Conservation (phyloP, 805 yeast genomes). For the Pichia phayaonensis region DNA sequence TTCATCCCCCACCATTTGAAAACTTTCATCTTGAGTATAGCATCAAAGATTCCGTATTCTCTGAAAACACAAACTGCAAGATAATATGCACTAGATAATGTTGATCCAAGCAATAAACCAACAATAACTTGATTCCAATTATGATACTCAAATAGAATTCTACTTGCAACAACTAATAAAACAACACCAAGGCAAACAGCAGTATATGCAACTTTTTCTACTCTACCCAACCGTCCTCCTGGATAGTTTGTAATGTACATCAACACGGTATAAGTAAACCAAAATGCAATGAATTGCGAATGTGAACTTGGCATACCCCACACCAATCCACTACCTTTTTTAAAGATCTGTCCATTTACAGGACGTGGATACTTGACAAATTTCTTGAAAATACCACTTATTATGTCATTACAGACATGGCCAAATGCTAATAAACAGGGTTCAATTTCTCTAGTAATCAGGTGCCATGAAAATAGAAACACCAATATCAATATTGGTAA, state of each 20-base stretch:
- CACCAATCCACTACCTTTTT: conserved; percentile 30
- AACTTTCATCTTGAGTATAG: conserved; percentile 55
- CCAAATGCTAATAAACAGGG: conserved; percentile 80
- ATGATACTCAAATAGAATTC: conserved; percentile 78
- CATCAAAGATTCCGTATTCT: conserved; percentile 58
- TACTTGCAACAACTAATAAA: conserved; percentile 46
- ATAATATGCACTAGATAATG: conserved; percentile 54
- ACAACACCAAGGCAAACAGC: background rate
- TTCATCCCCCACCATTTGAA: conserved; percentile 45
- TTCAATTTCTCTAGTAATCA: conserved; percentile 76
- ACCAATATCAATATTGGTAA: conserved; percentile 73
- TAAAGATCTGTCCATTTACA: conserved; percentile 29
- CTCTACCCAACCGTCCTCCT: conserved; percentile 17
- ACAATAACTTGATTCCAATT: conserved; percentile 62
- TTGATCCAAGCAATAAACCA: conserved; percentile 59
- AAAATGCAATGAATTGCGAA: conserved; percentile 90
- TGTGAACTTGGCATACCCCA: conserved; percentile 98
- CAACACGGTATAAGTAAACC: conserved; percentile 49
- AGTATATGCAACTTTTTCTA: conserved; percentile 12
- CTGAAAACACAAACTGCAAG: conserved; percentile 45
- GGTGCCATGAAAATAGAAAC: conserved; percentile 77
- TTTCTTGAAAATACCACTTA: conserved; percentile 62
- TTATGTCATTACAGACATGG: conserved; percentile 68
- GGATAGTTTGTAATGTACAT: conserved; percentile 35
- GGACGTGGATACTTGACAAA: conserved; percentile 73